phyloP scores from a whole-genome alignment of 306 rosid species.

The Prinsepia uniflora region DNA sequence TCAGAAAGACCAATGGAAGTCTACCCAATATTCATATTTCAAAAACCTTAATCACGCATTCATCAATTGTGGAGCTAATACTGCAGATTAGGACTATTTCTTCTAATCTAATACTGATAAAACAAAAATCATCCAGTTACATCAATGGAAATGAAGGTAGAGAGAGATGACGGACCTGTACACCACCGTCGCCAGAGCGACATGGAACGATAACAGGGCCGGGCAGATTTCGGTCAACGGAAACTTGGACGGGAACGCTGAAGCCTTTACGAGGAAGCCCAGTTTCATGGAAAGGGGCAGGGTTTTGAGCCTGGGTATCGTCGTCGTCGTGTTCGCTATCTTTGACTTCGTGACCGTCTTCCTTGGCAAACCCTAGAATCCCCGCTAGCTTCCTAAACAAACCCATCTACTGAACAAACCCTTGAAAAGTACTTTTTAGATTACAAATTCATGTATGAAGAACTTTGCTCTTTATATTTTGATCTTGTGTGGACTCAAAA shows the following conservation, averaged over 20 bases:
- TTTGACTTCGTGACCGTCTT: constrained; percentile 47
- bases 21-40: no score
- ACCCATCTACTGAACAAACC: constrained; percentile 38
- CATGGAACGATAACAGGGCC: constrained; percentile 61
- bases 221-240: constrained; percentile 52
- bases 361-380: constrained; percentile 58
- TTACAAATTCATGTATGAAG: no score
- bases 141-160: not conserved
- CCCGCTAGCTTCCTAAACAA: constrained; percentile 45
- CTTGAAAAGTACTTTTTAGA: not conserved
- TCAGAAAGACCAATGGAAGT: not conserved
- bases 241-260: constrained; percentile 63
- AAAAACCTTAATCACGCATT: not conserved
- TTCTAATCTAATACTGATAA: not conserved
- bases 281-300: constrained; percentile 35
- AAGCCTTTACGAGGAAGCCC: constrained; percentile 71
- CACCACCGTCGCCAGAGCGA: constrained; percentile 64
- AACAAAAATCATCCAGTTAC: not conserved
- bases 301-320: constrained; percentile 34
- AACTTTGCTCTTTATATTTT: not conserved
- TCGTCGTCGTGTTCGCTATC: constrained; percentile 30
- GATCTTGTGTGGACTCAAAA: not conserved
- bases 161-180: constrained; percentile 57
- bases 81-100: not conserved
- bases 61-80: not conserved